Base-by-base conservation (phyloP, 208 protist genomes). In the Tritrichomonas musculus region DNA sequence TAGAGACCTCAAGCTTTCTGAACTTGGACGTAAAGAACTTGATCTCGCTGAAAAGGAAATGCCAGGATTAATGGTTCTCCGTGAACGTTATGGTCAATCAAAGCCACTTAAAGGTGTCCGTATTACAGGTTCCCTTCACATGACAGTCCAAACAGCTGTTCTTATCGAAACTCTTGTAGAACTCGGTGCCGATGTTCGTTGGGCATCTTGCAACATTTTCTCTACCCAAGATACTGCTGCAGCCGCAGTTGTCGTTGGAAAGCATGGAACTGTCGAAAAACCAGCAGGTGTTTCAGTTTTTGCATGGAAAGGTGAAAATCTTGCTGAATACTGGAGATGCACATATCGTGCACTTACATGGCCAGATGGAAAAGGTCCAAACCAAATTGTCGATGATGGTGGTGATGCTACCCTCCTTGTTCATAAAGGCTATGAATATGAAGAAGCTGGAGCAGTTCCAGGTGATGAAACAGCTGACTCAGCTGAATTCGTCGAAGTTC, bases 341-440 rank as follows among this genome's bases (percentile, higher is more conserved):
- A 99, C 98, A 82, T 94, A 97, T 92, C 97, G 99, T 96, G 97
- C 97, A 30, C 80, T 98, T 50, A 94, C 95, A 94, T 98, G 97
- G 96, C 95, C 94, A 75, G 94, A 96, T 94, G 96, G 94, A 27
- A 60, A 95, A 39, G 96, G 96, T 92, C 97, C 98, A 50, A 97
- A 99, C 95, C 98, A 99, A 96, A 99, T 99, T 94, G 97, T 99
- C 94, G 99, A 99, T 95, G 99, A 99, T 95, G 99, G 99, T 95
- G 98, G 99, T 96, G 99, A 99, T 96, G 95, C 97, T n/a, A 99
- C 98, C 84, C 97, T 98, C 95, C 96, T 99, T 41, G 95, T 99
- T 95, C 97, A 98, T 94, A 97, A 98, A 92, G 95, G 95, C 92
- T 88, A 93, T 25, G 94, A 94, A 93, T 82, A 75, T 92, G 95